Evolutionary conservation across 169 alveolate species (phyloP).

Genomic region (Besnoitia besnoiti): DNA sequence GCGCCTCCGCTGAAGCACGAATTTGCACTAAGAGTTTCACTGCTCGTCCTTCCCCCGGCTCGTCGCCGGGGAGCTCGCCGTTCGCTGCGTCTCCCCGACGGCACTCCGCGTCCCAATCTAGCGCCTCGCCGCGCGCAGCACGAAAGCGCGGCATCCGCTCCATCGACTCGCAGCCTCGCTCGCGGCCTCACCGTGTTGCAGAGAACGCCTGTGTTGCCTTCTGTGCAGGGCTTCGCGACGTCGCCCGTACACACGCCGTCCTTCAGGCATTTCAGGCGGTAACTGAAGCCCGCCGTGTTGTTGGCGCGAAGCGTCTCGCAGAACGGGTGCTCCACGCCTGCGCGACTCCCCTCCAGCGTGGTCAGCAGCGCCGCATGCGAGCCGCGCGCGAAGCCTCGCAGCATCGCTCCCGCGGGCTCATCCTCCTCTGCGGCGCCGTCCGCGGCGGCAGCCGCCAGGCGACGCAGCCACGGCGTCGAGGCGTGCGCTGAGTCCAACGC

Average conservation of each 20-base stretch:
- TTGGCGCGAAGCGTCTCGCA: background rate
- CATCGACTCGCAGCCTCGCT: no score
- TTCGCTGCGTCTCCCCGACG: no score
- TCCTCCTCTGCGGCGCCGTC: background rate
- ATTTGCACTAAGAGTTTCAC: no score
- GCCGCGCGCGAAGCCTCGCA: background rate
- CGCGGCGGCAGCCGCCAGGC: background rate
- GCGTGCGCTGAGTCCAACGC: background rate
- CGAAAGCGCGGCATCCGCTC: no score
- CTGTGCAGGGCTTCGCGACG: background rate
- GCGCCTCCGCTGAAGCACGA: no score
- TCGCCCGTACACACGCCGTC: background rate
- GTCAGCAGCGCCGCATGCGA: background rate
- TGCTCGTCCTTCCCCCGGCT: no score
- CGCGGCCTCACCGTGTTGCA: background rate
- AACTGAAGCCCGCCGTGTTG: background rate
- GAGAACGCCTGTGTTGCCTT: background rate
- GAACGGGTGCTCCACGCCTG: background rate
- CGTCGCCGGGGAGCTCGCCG: no score
- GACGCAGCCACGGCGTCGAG: background rate
- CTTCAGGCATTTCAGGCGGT: background rate
- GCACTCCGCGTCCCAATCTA: no score
- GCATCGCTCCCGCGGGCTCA: background rate
- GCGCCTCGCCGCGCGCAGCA: no score
- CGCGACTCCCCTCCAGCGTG: background rate